Evolutionary conservation across 371 early-diverging fungal species (phyloP), one percentile per base, ranked within the genome.

Genomic region (Syncephalastrum sp.): DNA sequence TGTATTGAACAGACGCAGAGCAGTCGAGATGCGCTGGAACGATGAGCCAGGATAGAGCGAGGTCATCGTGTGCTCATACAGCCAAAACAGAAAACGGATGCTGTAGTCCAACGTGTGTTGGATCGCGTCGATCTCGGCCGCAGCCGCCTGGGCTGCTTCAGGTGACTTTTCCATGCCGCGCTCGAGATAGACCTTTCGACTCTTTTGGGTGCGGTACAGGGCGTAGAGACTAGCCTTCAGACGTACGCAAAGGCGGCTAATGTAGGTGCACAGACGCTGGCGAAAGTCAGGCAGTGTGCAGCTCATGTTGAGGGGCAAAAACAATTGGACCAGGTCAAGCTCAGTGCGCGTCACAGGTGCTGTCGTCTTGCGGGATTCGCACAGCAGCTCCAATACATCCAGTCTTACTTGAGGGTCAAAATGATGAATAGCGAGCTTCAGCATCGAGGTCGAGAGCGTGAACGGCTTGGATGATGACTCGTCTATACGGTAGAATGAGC

Each of bases 351-450:
- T 81, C 5, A 88, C 73, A n/a, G 77, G 78, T 7, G 85, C 77
- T 0, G 87, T 83, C 4, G 83, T 77, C 38, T 87, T 85, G 41
- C 84, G 76, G 0, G 91, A 82, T 54, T 92, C 92, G 60, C 93
- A 90, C 10, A 94, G 64, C 4, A 95, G 71, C 4, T 90, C 92
- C 45, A 93, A 72, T 0, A 88, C 87, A 56, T 95, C 94, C 24
- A 86, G 74, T 7, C 95, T 86, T n/a, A 93, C 84, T 27, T 85
- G 83, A 42, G 71, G 67, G 60, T 92, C 92, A 1, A 79, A 76
- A 57, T 93, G 91, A 52, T 82, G 72, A 50, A 91, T 84, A 5
- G 93, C 89, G 5, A 74, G 64, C 23, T 75, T 74, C 16, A 86
- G 63, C 1, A 65, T 73, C 19, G 68, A 56, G 3, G 68, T 59